phyloP scores from a whole-genome alignment of 2,329 filamentous ascomycete species.

The Pseudogymnoascus destructans region DNA sequence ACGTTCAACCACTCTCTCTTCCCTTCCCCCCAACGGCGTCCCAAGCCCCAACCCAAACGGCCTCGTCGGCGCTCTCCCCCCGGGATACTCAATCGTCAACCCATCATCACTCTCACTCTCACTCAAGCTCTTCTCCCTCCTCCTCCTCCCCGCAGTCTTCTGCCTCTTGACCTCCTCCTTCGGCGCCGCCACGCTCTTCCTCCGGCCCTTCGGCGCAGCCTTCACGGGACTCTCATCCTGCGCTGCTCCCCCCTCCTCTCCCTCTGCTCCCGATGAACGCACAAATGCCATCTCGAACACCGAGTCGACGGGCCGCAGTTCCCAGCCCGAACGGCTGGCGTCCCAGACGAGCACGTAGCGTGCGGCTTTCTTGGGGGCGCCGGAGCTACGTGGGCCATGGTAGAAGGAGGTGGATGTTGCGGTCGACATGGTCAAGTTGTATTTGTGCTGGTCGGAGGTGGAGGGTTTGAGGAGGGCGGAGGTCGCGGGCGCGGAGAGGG shows the following conservation, averaged over 20 bases:
- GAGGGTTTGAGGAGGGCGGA: conserved; percentile 40
- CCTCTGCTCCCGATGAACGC: conserved; percentile 51
- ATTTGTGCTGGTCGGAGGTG: conserved; percentile 28
- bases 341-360: conserved; percentile 66
- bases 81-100: conserved; percentile 47
- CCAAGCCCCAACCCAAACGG: background rate
- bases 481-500: conserved; percentile 29
- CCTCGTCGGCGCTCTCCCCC: conserved; percentile 29
- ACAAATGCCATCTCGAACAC: conserved; percentile 69
- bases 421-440: conserved; percentile 37
- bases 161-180: conserved; percentile 25
- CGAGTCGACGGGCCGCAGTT: conserved; percentile 70
- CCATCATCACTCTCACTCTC: conserved; percentile 41
- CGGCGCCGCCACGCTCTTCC: conserved; percentile 14
- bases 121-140: conserved; percentile 16
- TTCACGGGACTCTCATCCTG: conserved; percentile 16
- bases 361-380: conserved; percentile 17
- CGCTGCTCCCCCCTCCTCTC: conserved; percentile 13
- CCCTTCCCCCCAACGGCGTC: background rate
- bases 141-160: conserved; percentile 15
- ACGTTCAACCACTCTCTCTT: background rate
- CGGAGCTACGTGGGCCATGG: conserved; percentile 43
- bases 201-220: conserved; percentile 13
- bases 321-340: conserved; percentile 57
- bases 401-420: conserved; percentile 42